Evolutionary conservation across 768 basidiomycete genomes (phyloP), one percentile per base, ranked within the genome.

Genomic region (Sporobolomyces phaffii): DNA sequence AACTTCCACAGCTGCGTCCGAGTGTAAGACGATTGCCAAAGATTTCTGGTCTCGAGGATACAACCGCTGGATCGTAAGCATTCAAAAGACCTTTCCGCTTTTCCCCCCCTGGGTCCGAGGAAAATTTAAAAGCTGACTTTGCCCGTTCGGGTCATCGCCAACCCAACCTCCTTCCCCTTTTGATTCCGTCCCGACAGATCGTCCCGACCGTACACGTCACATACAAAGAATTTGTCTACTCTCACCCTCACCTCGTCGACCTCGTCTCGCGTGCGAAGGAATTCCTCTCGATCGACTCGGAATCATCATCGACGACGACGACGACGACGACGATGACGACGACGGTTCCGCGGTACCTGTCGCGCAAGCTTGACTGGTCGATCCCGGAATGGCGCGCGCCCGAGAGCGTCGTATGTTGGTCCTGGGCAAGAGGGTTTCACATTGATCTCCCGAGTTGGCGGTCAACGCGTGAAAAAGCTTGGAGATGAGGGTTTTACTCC

Each of bases 31-130:
- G 26, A 10, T 72, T 31, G 66, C 66, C 0, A 49, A 54, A 3
- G 70, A 72, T 45, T 58, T 72, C 10, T 72, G 70, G 70, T n/a
- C 59, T 6, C 31, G 62, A 10, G 70, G 63, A 0, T 64, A 49
- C 40, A 64, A 61, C 15, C 70, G 70, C 9, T 72, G 70, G 70
- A 41, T 72, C 26, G 62, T 70, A 22, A 34, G 61, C n/a, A n/a
- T 44, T 41, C 40, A 41, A 41, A 41, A 10, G 40, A 11, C 40
- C 20, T 10, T 41, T 20, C 40, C 40, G 40, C n/a, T n/a, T n/a
- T n/a, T n/a, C n/a, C n/a, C n/a, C n/a, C n/a, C n/a, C n/a, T n/a
- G n/a, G n/a, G n/a, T n/a, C n/a, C n/a, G n/a, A n/a, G n/a, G n/a
- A n/a, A n/a, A n/a, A n/a, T n/a, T n/a, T n/a, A n/a, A n/a, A n/a